A percentile compares a stretch with the other conserved stretches of the same genome.
These are phyloP conservation scores for Melastoma candidum DNA, from an alignment of 441 rosid genomes.

Conservation along the genomic window DNA sequence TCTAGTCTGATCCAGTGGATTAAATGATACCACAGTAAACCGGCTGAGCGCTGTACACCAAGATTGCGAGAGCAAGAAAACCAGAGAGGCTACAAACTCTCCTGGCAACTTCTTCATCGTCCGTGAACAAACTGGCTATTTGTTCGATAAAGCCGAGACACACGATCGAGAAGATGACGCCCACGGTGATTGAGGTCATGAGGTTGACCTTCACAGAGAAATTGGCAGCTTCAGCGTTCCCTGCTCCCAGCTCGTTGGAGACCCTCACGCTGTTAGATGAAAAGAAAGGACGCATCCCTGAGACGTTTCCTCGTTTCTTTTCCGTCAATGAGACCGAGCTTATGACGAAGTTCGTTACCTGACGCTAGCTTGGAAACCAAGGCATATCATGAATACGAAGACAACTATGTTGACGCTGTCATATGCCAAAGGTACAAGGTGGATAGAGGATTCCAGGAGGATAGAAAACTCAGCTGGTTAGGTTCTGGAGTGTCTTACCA, in stretches of 20 bases:
- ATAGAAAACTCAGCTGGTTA: neutral
- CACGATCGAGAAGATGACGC: constrained; percentile 20
- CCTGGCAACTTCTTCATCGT: constrained; percentile 21
- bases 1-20: neutral
- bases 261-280: constrained; percentile 28
- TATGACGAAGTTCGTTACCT: constrained; percentile 12
- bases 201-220: constrained; percentile 24
- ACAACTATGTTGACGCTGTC: constrained; percentile 37
- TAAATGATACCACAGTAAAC: constrained; percentile 16
- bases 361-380: constrained; percentile 22
- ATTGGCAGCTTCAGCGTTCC: constrained; percentile 23
- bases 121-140: constrained; percentile 25
- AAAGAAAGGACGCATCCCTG: no score
- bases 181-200: constrained; percentile 16
- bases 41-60: constrained; percentile 30
- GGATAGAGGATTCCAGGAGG: neutral
- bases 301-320: no score
- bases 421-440: neutral
- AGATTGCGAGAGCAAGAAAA: constrained; percentile 30
- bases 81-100: constrained; percentile 27
- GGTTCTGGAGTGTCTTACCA: constrained; percentile 28
- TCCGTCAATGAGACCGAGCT: no score
- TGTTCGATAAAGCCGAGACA: constrained; percentile 19
- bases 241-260: constrained; percentile 37
- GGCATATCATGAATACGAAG: constrained; percentile 33